A percentile compares a stretch with the other conserved stretches of the same genome.
Conservation (phyloP, 2,329 filamentous ascomycete genomes). For the Xylariaceae sp. region DNA sequence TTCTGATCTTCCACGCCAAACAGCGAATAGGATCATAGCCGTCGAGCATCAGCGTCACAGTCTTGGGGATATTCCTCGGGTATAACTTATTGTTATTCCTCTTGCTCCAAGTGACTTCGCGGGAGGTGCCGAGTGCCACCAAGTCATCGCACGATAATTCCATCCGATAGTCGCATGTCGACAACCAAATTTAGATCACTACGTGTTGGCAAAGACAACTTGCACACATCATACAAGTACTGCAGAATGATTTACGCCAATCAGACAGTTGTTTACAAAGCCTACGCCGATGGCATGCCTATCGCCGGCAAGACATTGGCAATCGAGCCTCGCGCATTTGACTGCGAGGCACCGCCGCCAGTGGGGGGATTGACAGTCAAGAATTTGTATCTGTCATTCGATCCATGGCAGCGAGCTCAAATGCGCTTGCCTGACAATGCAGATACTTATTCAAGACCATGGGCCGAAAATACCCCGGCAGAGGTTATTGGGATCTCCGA, state of each 20-base stretch:
- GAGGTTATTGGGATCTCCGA: constrained; percentile 66
- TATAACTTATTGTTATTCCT: too few relatives aligned
- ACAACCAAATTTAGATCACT: too few relatives aligned
- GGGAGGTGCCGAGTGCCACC: too few relatives aligned
- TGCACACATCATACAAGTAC: too few relatives aligned
- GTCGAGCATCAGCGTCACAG: too few relatives aligned
- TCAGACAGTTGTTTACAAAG: neutral
- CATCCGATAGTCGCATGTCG: too few relatives aligned
- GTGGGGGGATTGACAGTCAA: constrained; percentile 67
- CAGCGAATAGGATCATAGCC: too few relatives aligned
- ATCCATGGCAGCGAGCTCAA: constrained; percentile 79
- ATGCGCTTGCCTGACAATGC: constrained; percentile 61
- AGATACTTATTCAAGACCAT: constrained; percentile 68
- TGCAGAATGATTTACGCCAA: neutral
- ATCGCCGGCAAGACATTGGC: constrained; percentile 38
- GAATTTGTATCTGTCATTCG: constrained; percentile 72
- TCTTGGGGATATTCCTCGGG: too few relatives aligned
- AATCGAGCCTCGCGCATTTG: constrained; percentile 65
- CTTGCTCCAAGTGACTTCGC: too few relatives aligned
- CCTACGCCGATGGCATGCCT: constrained; percentile 6
- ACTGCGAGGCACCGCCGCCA: constrained; percentile 58
- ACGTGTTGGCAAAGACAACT: too few relatives aligned
- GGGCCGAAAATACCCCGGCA: constrained; percentile 54
- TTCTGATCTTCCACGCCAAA: too few relatives aligned
- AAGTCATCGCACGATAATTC: too few relatives aligned